Evolutionary conservation across 1,284 basidiomycete genomes (phyloP).

Genomic region (Sanghuangporus weigelae): DNA sequence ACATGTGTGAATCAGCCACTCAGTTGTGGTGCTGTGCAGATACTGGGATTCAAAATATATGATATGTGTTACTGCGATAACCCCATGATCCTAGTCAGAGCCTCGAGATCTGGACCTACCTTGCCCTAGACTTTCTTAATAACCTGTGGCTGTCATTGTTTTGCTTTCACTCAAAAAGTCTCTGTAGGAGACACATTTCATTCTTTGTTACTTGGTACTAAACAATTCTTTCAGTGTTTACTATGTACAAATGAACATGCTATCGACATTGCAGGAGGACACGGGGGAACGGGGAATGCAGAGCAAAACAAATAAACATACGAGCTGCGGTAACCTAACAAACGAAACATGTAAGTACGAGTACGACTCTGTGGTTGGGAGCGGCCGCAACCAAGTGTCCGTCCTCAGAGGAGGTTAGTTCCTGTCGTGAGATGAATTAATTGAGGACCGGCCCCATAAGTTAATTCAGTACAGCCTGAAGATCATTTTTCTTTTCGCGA

Average conservation of each 20-base stretch:
- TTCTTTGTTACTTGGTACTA: not conserved
- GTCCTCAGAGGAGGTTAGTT: not conserved
- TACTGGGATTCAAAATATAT: too few species aligned
- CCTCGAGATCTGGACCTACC: too few species aligned
- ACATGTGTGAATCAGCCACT: too few species aligned
- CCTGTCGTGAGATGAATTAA: not conserved
- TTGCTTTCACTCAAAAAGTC: too few species aligned
- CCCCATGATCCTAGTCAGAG: too few species aligned
- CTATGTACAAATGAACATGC: conserved; percentile 8
- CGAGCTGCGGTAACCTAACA: conserved; percentile 6
- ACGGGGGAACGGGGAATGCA: not conserved
- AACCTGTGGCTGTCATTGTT: too few species aligned
- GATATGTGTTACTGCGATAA: too few species aligned
- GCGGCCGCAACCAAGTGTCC: not conserved
- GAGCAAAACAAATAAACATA: not conserved
- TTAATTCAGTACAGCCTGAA: not conserved
- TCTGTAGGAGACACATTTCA: too few species aligned
- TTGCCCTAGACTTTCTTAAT: too few species aligned
- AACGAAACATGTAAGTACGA: not conserved
- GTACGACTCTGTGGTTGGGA: not conserved
- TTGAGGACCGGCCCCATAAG: not conserved
- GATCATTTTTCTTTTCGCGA: not conserved
- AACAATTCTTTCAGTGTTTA: not conserved
- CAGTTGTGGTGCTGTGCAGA: too few species aligned
- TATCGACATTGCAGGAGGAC: not conserved